Conservation (phyloP, 805 yeast genomes). For the Tetrapisispora phaffii region DNA sequence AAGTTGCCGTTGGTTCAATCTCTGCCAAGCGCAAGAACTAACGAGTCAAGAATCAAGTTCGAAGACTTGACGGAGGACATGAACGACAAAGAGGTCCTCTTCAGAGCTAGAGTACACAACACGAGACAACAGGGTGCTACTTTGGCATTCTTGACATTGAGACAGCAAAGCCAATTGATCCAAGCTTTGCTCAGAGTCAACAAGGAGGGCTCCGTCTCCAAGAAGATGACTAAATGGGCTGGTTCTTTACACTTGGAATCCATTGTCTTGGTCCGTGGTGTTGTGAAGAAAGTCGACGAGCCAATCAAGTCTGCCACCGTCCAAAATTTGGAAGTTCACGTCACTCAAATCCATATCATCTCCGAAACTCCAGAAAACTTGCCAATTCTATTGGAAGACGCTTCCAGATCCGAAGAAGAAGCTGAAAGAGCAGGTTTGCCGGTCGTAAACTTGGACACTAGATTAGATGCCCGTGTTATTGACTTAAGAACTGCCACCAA, state of each 20-base stretch:
- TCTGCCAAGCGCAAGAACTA: slow-evolving; percentile 63
- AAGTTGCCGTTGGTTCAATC: slow-evolving; percentile 82
- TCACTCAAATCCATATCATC: slow-evolving; percentile 63
- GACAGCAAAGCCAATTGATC: slow-evolving; percentile 77
- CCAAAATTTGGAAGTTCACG: slow-evolving; percentile 78
- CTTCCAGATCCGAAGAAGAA: slow-evolving; percentile 86
- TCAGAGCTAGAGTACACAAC: slow-evolving; percentile 91
- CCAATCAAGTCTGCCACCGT: slow-evolving; percentile 83
- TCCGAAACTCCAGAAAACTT: slow-evolving; percentile 85
- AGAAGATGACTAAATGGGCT: slow-evolving; percentile 96
- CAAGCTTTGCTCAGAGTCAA: slow-evolving; percentile 80
- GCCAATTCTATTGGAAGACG: slow-evolving; percentile 94
- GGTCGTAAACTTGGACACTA: slow-evolving; percentile 89
- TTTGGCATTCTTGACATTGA: slow-evolving; percentile 77
- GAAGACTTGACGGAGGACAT: slow-evolving; percentile 33
- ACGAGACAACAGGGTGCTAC: slow-evolving; percentile 95
- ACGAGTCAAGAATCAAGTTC: slow-evolving; percentile 51
- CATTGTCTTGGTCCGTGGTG: slow-evolving; percentile 84
- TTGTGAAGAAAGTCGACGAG: slow-evolving; percentile 74
- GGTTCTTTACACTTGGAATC: slow-evolving; percentile 78
- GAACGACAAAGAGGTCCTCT: slow-evolving; percentile 61
- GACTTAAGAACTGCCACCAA: slow-evolving; percentile 95
- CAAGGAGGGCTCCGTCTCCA: slow-evolving; percentile 60
- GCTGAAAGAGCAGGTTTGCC: slow-evolving; percentile 89
- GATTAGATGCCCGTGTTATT: slow-evolving; percentile 89